Evolutionary conservation across 176 grass and related monocot genomes (phyloP).

Genomic region (Ananas comosus): DNA sequence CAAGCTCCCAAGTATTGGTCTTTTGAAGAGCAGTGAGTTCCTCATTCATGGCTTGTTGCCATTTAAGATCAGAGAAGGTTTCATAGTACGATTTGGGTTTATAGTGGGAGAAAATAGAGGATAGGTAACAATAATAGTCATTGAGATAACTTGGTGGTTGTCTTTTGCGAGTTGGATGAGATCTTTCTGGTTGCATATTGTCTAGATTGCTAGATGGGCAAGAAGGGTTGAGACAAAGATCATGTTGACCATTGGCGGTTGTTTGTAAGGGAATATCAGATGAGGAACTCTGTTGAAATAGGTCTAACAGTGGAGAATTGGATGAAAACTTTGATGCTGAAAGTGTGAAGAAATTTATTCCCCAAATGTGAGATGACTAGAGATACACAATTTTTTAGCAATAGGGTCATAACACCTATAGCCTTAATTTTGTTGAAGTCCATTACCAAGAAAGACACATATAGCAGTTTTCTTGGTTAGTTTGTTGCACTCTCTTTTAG

Average conservation of each 20-base stretch:
- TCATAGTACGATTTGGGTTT: neutral
- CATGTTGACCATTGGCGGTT: too few species aligned
- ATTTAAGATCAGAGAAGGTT: neutral
- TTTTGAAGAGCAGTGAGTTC: too few species aligned
- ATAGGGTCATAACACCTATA: neutral
- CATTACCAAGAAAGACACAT: neutral
- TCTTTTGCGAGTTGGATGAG: neutral
- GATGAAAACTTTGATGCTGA: neutral
- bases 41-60: too few species aligned
- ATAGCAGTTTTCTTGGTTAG: neutral
- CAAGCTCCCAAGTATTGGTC: neutral
- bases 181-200: neutral
- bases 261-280: too few species aligned
- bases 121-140: neutral
- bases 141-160: neutral
- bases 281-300: neutral
- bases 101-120: neutral
- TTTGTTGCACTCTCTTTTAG: neutral
- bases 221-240: too few species aligned
- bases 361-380: neutral
- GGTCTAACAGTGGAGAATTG: neutral
- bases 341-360: neutral
- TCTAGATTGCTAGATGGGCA: too few species aligned
- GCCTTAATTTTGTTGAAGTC: neutral
- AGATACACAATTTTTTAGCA: neutral